Evolutionary conservation across 2,329 filamentous ascomycete genomes (phyloP).

Genomic region (Hortaea sp.): DNA sequence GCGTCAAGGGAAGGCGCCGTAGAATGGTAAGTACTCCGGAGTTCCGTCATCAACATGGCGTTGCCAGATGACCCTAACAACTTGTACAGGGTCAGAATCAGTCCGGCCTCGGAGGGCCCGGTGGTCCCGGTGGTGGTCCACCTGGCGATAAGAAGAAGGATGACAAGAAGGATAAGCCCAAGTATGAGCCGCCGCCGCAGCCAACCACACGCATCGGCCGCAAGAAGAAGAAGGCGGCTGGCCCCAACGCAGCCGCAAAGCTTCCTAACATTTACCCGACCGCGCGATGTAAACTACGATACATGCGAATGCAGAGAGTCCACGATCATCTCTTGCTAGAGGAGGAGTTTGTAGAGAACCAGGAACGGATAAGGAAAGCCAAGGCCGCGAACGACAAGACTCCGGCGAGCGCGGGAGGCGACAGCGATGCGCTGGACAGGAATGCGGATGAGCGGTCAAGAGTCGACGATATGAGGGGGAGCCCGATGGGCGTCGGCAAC

Average conservation of each 20-base stretch:
- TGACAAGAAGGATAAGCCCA: slow-evolving; percentile 90
- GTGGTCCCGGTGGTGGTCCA: slow-evolving; percentile 51
- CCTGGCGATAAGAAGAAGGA: slow-evolving; percentile 81
- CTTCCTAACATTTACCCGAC: slow-evolving; percentile 90
- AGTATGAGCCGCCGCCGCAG: slow-evolving; percentile 96
- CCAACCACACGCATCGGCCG: slow-evolving; percentile 94
- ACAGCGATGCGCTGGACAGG: slow-evolving; percentile 69
- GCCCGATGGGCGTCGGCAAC: slow-evolving; percentile 96
- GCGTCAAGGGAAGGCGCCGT: not conserved
- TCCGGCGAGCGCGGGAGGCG: slow-evolving; percentile 48
- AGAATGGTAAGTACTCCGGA: not conserved
- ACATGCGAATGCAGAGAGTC: slow-evolving; percentile 95
- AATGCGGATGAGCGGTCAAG: slow-evolving; percentile 90
- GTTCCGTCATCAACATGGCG: not conserved
- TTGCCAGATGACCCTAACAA: slow-evolving; percentile 3
- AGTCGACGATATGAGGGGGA: slow-evolving; percentile 97
- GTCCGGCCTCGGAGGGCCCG: slow-evolving; percentile 63
- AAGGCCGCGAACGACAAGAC: slow-evolving; percentile 67
- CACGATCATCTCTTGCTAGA: slow-evolving; percentile 95
- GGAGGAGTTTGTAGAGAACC: slow-evolving; percentile 98
- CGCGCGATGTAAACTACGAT: slow-evolving; percentile 91
- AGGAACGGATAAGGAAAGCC: slow-evolving; percentile 87
- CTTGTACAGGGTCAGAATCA: slow-evolving; percentile 63
- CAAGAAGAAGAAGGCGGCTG: slow-evolving; percentile 95
- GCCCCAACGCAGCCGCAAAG: slow-evolving; percentile 89